phyloP scores from a whole-genome alignment of 179 eudicot species.

The Pouteria campechiana region DNA sequence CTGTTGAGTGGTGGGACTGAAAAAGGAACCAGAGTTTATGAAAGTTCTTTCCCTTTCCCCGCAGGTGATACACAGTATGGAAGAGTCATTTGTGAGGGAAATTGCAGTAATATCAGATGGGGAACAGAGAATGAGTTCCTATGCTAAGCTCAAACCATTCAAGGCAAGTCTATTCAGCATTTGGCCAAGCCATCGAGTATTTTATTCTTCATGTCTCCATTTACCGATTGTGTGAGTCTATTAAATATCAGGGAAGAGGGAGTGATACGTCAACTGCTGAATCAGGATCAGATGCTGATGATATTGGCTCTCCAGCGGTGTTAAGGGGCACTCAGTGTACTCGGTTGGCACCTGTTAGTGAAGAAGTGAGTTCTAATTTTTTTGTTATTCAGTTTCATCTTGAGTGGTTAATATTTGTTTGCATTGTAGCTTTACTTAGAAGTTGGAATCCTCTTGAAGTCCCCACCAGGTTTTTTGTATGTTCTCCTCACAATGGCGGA shows the following conservation, averaged over 20 bases:
- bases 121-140: slow-evolving; percentile 24
- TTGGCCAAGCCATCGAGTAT: not conserved
- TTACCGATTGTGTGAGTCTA: not conserved
- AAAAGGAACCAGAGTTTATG: slow-evolving; percentile 75
- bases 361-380: slow-evolving; percentile 52
- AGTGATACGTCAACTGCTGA: slow-evolving; percentile 28
- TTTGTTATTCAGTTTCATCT: too few relatives aligned
- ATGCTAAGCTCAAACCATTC: slow-evolving; percentile 28
- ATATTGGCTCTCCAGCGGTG: slow-evolving; percentile 30
- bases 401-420: too few relatives aligned
- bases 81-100: slow-evolving; percentile 34
- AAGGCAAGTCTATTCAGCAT: slow-evolving; percentile 24
- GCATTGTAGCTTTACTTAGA: too few relatives aligned
- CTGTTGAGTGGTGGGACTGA: too few relatives aligned
- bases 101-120: slow-evolving; percentile 27
- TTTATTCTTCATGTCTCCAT: not conserved
- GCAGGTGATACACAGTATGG: slow-evolving; percentile 45
- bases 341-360: slow-evolving; percentile 27
- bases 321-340: slow-evolving; percentile 23
- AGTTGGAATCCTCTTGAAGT: too few relatives aligned
- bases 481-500: too few relatives aligned
- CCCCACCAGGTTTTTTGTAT: too few relatives aligned
- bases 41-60: slow-evolving; percentile 36
- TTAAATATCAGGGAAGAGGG: slow-evolving; percentile 34
- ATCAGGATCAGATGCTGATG: slow-evolving; percentile 43